phyloP scores from a whole-genome alignment of 257 asterid species.

The Verbena officinalis region DNA sequence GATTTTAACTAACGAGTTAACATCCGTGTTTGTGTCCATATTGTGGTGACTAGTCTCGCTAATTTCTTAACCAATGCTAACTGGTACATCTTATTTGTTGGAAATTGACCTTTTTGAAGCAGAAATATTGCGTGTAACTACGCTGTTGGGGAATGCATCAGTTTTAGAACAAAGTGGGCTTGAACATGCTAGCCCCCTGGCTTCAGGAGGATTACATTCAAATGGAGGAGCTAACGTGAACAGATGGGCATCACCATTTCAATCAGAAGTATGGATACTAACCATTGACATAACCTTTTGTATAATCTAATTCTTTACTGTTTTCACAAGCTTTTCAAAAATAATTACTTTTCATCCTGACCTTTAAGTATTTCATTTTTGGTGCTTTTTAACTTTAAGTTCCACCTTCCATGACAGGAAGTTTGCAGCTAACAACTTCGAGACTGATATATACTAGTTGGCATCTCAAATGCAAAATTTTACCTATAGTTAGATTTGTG shows the following conservation, averaged over 20 bases:
- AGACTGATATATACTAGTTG: slow-evolving; percentile 38
- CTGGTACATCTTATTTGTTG: slow-evolving; percentile 98
- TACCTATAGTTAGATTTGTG: slow-evolving; percentile 28
- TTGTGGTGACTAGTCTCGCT: slow-evolving; percentile 82
- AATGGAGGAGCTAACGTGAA: slow-evolving; percentile 98
- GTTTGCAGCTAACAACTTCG: slow-evolving; percentile 60
- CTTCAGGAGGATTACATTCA: slow-evolving; percentile 96
- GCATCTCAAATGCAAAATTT: slow-evolving; percentile 22
- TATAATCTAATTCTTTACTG: slow-evolving; percentile 65
- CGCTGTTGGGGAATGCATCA: slow-evolving; percentile 99
- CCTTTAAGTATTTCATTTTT: slow-evolving; percentile 38
- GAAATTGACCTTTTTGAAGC: slow-evolving; percentile 99
- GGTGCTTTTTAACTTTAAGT: slow-evolving; percentile 38
- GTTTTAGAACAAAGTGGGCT: slow-evolving; percentile 99
- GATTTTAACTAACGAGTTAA: slow-evolving; percentile 57
- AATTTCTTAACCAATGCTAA: slow-evolving; percentile 87
- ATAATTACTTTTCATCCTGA: slow-evolving; percentile 38
- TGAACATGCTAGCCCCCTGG: slow-evolving; percentile 99
- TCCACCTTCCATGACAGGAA: slow-evolving; percentile 49
- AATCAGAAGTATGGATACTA: slow-evolving; percentile 99
- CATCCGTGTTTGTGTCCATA: slow-evolving; percentile 65
- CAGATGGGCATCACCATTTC: slow-evolving; percentile 98
- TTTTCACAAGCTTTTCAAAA: slow-evolving; percentile 48
- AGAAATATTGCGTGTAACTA: slow-evolving; percentile 99
- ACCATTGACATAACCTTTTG: slow-evolving; percentile 90